Percentiles rank a stretch among this genome's conserved stretches.
Evolutionary conservation across 2,329 filamentous ascomycete genomes (phyloP).

Genomic region (Pseudogymnoascus sp.): DNA sequence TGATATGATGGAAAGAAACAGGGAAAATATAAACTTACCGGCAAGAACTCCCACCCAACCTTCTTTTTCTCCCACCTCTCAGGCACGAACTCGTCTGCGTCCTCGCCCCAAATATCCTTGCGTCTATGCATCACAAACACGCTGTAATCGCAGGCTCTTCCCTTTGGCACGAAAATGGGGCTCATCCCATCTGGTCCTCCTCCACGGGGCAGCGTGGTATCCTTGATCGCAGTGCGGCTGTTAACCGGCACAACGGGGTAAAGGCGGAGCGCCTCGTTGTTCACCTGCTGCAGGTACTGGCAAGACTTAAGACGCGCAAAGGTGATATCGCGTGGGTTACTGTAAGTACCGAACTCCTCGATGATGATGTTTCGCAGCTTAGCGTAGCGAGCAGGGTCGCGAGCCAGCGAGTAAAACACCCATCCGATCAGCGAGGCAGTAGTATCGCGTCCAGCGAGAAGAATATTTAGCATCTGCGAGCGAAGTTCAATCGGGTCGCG

Average conservation of each 20-base stretch:
- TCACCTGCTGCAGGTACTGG: conserved; percentile 25
- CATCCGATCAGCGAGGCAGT: conserved; percentile 46
- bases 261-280: conserved; percentile 39
- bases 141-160: conserved; percentile 25
- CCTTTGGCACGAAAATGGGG: conserved; percentile 28
- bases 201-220: conserved; percentile 33
- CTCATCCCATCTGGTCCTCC: conserved; percentile 30
- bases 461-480: conserved; percentile 45
- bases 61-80: conserved; percentile 32
- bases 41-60: conserved; percentile 39
- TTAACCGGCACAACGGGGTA: conserved; percentile 49
- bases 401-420: conserved; percentile 38
- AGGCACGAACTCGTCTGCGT: conserved; percentile 31
- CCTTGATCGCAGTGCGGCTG: conserved; percentile 39
- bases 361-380: conserved; percentile 38
- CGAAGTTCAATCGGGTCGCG: conserved; percentile 39
- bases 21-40: conserved; percentile 20
- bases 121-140: conserved; percentile 30
- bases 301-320: conserved; percentile 25
- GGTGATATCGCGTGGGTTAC: conserved; percentile 22
- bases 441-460: conserved; percentile 52
- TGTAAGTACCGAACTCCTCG: conserved; percentile 29
- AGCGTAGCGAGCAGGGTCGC: conserved; percentile 34
- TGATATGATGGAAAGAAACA: neutral
- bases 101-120: conserved; percentile 32